A percentile compares a stretch with the other conserved stretches of the same genome.
phyloP scores from a whole-genome alignment of 768 basidiomycete species.

The Xerocomellus amylosporus region DNA sequence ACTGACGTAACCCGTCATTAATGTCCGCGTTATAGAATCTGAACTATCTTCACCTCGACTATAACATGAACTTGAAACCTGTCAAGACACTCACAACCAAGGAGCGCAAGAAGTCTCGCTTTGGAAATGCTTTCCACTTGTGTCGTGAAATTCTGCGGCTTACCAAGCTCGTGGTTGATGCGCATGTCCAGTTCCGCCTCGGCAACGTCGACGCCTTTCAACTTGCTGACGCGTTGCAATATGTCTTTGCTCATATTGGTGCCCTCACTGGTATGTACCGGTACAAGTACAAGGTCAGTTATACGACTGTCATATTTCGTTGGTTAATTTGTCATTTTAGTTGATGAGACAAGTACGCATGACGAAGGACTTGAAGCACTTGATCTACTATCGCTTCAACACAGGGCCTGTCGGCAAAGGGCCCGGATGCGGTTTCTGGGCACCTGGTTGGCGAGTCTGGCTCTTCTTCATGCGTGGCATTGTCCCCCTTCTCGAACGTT shows the following conservation, averaged over 20 bases:
- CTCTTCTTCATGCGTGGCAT: conserved; percentile 99
- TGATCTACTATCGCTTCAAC: conserved; percentile 99
- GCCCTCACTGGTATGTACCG: conserved; percentile 99
- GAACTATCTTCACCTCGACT: conserved; percentile 94
- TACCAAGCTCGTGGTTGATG: conserved; percentile 98
- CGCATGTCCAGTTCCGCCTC: conserved; percentile 96
- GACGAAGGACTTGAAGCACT: conserved; percentile 98
- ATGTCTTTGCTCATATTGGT: conserved; percentile 96
- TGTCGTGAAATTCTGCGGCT: conserved; percentile 97
- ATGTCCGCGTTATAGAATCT: conserved; percentile 52
- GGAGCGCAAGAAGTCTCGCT: conserved; percentile 99
- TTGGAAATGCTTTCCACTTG: conserved; percentile 98
- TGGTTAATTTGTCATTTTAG: conserved; percentile 36
- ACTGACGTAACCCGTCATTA: not conserved
- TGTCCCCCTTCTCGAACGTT: conserved; percentile 93
- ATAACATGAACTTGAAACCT: conserved; percentile 98
- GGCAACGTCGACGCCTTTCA: conserved; percentile 99
- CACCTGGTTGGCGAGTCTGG: conserved; percentile 99
- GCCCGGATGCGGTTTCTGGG: conserved; percentile 99
- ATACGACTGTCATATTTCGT: not conserved
- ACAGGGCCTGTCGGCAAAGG: conserved; percentile 99
- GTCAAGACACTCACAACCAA: conserved; percentile 97
- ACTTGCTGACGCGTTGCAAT: conserved; percentile 96
- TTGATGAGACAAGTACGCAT: conserved; percentile 99
- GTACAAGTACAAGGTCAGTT: conserved; percentile 93